Conservation (phyloP, 2,329 filamentous ascomycete species). For the Colletotrichum tabaci region DNA sequence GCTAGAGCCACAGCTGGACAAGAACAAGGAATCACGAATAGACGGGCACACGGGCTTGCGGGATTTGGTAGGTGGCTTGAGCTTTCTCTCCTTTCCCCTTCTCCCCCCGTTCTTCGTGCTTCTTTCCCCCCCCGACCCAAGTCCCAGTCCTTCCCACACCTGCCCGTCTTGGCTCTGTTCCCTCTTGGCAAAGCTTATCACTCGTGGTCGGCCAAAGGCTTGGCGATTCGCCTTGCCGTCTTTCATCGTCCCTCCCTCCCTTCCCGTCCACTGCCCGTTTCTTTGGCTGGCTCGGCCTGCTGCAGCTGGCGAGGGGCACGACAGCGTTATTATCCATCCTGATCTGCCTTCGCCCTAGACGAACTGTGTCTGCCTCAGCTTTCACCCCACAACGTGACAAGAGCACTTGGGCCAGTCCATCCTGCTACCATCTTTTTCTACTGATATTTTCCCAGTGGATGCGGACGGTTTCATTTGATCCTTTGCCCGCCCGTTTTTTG, state of each 20-base stretch:
- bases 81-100: constrained; percentile 11
- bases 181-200: constrained; percentile 56
- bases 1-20: no score
- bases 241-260: constrained; percentile 12
- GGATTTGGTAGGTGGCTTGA: constrained; percentile 15
- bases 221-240: constrained; percentile 31
- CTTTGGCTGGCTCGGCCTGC: constrained; percentile 16
- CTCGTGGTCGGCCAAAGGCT: constrained; percentile 46
- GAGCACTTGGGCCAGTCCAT: constrained; percentile 8
- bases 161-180: constrained; percentile 45
- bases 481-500: constrained; percentile 1
- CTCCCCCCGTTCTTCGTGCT: constrained; percentile 4
- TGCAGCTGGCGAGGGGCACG: constrained; percentile 3
- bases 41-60: neutral
- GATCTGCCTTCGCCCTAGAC: constrained; percentile 12
- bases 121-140: constrained; percentile 19
- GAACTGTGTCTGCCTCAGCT: constrained; percentile 14
- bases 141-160: constrained; percentile 42
- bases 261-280: constrained; percentile 13
- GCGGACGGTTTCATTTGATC: neutral
- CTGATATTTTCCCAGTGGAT: neutral
- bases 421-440: constrained; percentile 1
- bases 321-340: neutral
- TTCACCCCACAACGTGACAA: neutral
- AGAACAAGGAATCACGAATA: no score